A percentile compares a stretch with the other conserved stretches of the same genome.
Conservation (phyloP, 768 basidiomycete species). For the Rhizopogon vulgaris region DNA sequence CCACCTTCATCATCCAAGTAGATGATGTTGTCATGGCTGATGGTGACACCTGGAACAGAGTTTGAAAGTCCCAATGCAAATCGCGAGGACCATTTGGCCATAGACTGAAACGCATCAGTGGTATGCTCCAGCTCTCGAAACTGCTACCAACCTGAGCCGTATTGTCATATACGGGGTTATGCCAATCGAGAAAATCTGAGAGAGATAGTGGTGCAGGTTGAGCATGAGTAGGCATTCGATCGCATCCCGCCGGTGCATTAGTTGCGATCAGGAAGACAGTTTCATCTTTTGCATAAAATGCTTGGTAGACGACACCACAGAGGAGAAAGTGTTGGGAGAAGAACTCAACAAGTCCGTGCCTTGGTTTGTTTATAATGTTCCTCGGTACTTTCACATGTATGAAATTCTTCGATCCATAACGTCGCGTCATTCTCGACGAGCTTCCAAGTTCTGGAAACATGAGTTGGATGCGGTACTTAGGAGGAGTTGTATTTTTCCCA, state of each 20-base stretch:
- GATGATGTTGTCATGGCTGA: constrained; percentile 32
- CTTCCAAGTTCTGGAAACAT: constrained; percentile 45
- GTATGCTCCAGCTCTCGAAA: background rate
- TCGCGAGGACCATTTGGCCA: constrained; percentile 62
- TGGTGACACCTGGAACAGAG: constrained; percentile 48
- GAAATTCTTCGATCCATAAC: constrained; percentile 59
- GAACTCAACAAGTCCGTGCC: constrained; percentile 32
- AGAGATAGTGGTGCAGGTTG: constrained; percentile 24
- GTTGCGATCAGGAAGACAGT: constrained; percentile 52
- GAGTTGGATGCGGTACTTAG: constrained; percentile 34
- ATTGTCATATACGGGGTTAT: constrained; percentile 47
- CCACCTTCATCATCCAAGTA: constrained; percentile 44
- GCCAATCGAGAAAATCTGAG: constrained; percentile 45
- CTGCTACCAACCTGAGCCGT: constrained; percentile 39
- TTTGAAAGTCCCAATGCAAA: constrained; percentile 58
- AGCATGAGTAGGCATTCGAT: background rate
- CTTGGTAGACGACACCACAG: constrained; percentile 47
- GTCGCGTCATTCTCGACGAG: constrained; percentile 51
- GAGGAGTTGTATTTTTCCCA: constrained; percentile 1
- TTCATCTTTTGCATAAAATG: constrained; percentile 56
- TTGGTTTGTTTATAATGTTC: constrained; percentile 22
- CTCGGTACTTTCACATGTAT: constrained; percentile 43
- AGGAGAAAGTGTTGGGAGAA: constrained; percentile 48
- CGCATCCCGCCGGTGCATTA: constrained; percentile 16
- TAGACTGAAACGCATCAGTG: constrained; percentile 32